These are phyloP conservation scores for Tulasnella sp. DNA, from an alignment of 768 basidiomycete genomes.

Conservation along the genomic window DNA sequence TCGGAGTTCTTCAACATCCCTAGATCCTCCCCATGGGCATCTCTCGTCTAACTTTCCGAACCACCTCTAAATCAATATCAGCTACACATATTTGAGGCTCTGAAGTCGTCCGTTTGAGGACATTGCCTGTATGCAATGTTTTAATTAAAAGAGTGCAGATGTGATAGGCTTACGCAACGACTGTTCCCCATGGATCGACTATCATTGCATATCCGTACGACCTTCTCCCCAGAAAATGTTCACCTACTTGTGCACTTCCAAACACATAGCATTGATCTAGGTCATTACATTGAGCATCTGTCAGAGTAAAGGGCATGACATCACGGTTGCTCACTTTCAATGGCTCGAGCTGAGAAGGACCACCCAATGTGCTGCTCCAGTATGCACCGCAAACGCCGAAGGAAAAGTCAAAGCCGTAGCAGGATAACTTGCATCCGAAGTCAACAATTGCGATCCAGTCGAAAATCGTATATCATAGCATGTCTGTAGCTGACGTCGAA, in stretches of 20 bases:
- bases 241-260: constrained; percentile 18
- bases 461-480: constrained; percentile 19
- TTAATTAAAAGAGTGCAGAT: not conserved
- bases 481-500: constrained; percentile 16
- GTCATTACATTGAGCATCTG: no score
- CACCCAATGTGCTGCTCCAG: constrained; percentile 19
- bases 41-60: constrained; percentile 16
- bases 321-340: constrained; percentile 17
- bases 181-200: constrained; percentile 19
- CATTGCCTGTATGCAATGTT: constrained; percentile 12
- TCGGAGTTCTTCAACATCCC: no score
- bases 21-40: constrained; percentile 20
- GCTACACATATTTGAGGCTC: constrained; percentile 15
- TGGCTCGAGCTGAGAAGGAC: constrained; percentile 18
- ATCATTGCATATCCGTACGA: constrained; percentile 20
- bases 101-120: constrained; percentile 3
- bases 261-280: constrained; percentile 19
- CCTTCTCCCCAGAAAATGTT: constrained; percentile 17
- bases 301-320: not conserved
- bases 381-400: constrained; percentile 17
- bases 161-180: constrained; percentile 14
- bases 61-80: constrained; percentile 16
- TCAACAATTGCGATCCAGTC: constrained; percentile 2
- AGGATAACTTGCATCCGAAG: not conserved
- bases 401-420: constrained; percentile 17